phyloP scores from a whole-genome alignment of 257 asterid genomes.

The Eucommia ulmoides region DNA sequence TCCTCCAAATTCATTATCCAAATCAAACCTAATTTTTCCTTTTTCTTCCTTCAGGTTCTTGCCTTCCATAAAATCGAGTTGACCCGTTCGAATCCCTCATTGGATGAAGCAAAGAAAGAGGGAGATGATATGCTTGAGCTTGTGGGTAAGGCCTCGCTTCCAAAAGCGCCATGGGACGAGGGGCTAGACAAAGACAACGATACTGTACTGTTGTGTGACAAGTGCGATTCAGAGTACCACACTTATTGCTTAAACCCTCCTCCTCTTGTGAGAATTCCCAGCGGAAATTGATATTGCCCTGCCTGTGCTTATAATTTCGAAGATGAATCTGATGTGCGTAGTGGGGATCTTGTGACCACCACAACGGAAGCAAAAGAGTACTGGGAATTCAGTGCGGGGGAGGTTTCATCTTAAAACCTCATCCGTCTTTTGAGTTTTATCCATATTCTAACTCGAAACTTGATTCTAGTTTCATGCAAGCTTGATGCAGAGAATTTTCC shows the following conservation, averaged over 20 bases:
- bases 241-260: slow-evolving; percentile 95
- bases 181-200: slow-evolving; percentile 94
- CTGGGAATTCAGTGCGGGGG: slow-evolving; percentile 70
- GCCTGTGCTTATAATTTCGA: slow-evolving; percentile 32
- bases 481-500: slow-evolving; percentile 65
- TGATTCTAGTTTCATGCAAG: slow-evolving; percentile 10
- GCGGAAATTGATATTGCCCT: slow-evolving; percentile 95
- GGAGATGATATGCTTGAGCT: slow-evolving; percentile 46
- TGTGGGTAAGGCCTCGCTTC: slow-evolving; percentile 54
- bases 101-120: slow-evolving; percentile 48
- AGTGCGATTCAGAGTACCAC: slow-evolving; percentile 85
- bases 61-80: no score
- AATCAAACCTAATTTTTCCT: no score
- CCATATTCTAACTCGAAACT: not conserved
- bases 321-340: slow-evolving; percentile 25
- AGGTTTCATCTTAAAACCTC: slow-evolving; percentile 33
- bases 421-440: not conserved
- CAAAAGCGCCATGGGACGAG: slow-evolving; percentile 98
- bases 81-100: no score
- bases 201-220: slow-evolving; percentile 77
- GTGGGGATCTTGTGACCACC: no score
- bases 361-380: slow-evolving; percentile 65
- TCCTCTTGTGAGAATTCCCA: slow-evolving; percentile 65
- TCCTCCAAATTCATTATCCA: no score
- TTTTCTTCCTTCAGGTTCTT: no score